phyloP scores from a whole-genome alignment of 768 basidiomycete genomes.

The Russula compacta region DNA sequence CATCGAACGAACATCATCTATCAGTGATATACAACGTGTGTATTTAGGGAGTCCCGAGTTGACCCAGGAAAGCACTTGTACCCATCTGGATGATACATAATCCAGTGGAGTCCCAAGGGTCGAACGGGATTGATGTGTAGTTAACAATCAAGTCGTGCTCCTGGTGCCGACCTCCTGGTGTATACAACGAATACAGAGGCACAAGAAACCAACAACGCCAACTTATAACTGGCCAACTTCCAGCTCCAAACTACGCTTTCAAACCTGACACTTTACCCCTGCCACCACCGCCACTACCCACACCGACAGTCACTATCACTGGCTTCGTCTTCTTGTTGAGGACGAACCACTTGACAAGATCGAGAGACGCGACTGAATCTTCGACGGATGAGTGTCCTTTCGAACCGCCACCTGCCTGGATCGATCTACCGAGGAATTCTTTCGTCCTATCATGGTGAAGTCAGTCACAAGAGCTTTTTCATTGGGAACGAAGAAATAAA shows the following conservation, averaged over 20 bases:
- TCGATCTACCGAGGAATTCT: slow-evolving; percentile 70
- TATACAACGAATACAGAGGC: neutral
- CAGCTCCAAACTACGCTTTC: neutral
- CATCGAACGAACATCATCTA: neutral
- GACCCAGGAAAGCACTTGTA: neutral
- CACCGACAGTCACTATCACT: neutral
- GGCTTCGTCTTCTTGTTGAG: slow-evolving; percentile 43
- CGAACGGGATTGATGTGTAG: neutral
- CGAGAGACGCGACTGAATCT: slow-evolving; percentile 81
- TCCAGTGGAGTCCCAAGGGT: neutral
- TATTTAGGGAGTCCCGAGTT: neutral
- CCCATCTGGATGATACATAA: neutral
- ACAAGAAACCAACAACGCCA: neutral
- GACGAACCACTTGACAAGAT: slow-evolving; percentile 79
- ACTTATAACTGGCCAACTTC: neutral
- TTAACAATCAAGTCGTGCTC: neutral
- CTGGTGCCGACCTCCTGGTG: neutral
- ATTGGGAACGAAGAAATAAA: neutral
- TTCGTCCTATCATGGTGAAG: slow-evolving; percentile 46
- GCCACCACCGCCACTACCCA: neutral
- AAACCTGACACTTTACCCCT: neutral
- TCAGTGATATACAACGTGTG: too few relatives aligned
- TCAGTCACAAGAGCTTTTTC: neutral
- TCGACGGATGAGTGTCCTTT: slow-evolving; percentile 85
- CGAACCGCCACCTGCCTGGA: slow-evolving; percentile 70